phyloP scores from a whole-genome alignment of 1,284 basidiomycete genomes.

The Schizophyllum commune region DNA sequence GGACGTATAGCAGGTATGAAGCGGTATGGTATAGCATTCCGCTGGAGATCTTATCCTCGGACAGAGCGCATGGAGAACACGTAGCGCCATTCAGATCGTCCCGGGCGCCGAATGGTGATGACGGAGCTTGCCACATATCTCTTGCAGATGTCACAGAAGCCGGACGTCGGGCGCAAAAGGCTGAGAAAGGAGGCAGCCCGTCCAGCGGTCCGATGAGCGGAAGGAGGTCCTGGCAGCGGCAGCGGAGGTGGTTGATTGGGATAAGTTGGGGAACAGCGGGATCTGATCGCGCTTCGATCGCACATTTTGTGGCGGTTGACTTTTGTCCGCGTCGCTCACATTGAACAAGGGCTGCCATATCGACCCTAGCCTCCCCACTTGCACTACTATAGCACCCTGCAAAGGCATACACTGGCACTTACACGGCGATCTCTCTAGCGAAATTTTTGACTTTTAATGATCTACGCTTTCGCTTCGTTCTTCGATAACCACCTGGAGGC shows the following conservation, averaged over 20 bases:
- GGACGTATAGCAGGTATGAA: no score
- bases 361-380: not conserved
- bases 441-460: not conserved
- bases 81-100: not conserved
- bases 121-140: no score
- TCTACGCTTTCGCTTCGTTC: not conserved
- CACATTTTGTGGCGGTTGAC: not conserved
- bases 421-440: not conserved
- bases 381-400: not conserved
- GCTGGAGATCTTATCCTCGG: not conserved
- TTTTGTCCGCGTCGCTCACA: not conserved
- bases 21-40: not conserved
- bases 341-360: not conserved
- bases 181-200: not conserved
- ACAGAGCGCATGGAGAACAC: not conserved
- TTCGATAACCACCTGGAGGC: not conserved
- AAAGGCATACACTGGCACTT: not conserved
- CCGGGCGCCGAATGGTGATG: no score
- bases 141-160: not conserved
- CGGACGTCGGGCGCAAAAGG: not conserved
- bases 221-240: not conserved
- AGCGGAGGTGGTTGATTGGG: not conserved
- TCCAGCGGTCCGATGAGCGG: not conserved
- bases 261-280: not conserved
- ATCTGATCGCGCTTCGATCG: not conserved